Evolutionary conservation across 2,329 filamentous ascomycete species (phyloP).

Genomic region (Claviceps capensis): DNA sequence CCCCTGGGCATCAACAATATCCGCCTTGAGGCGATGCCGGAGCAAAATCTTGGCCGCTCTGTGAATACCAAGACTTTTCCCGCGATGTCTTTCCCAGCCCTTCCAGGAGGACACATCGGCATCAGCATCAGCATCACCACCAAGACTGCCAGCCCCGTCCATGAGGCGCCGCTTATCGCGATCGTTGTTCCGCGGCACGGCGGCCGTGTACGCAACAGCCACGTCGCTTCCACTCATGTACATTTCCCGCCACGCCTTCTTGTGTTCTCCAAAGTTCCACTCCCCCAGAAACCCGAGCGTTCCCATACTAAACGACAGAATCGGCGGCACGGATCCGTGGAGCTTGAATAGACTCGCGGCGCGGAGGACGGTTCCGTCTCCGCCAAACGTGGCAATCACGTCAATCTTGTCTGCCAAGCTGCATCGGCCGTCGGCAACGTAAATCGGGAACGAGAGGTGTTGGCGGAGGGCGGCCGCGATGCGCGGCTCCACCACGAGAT

Average conservation of each 20-base stretch:
- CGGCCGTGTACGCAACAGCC: conserved; percentile 27
- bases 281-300: conserved; percentile 89
- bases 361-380: conserved; percentile 42
- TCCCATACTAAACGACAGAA: conserved; percentile 93
- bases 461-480: conserved; percentile 61
- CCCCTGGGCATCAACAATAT: conserved; percentile 61
- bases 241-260: conserved; percentile 80
- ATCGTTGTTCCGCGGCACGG: conserved; percentile 18
- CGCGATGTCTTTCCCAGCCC: conserved; percentile 60
- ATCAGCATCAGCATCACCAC: conserved; percentile 1
- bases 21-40: conserved; percentile 75
- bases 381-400: conserved; percentile 77
- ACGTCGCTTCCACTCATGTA: conserved; percentile 62
- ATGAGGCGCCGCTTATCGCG: conserved; percentile 4
- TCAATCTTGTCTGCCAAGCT: conserved; percentile 70
- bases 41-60: conserved; percentile 71
- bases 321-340: conserved; percentile 68
- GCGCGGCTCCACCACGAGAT: conserved; percentile 69
- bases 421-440: conserved; percentile 36
- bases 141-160: neutral
- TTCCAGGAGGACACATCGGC: conserved; percentile 4
- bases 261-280: conserved; percentile 91
- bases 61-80: conserved; percentile 65
- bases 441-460: conserved; percentile 59
- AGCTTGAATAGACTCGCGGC: conserved; percentile 52